These are phyloP conservation scores for Lactuca saligna DNA, from an alignment of 129 eudicot species.

Conservation along the genomic window DNA sequence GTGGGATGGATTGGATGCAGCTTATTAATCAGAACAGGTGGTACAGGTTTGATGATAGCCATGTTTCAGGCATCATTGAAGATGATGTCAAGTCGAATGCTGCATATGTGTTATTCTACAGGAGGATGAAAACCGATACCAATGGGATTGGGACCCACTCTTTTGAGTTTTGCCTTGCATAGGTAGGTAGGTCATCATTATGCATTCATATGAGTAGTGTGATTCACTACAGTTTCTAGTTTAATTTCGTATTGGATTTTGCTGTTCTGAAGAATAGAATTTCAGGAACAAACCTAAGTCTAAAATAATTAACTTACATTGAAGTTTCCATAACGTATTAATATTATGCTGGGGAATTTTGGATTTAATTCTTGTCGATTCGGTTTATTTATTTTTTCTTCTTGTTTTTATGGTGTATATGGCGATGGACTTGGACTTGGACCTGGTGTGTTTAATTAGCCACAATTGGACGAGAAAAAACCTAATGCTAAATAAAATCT, in stretches of 20 bases:
- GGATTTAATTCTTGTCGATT: constrained; percentile 4
- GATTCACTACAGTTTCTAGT: constrained; percentile 3
- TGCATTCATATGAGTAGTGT: background rate
- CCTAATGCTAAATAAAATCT: too few relatives aligned
- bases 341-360: constrained; percentile 3
- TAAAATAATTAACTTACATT: background rate
- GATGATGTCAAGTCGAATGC: constrained; percentile 72
- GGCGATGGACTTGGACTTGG: too few relatives aligned
- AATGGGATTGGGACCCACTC: background rate
- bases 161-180: constrained; percentile 10
- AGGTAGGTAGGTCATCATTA: constrained; percentile 20
- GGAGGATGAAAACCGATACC: constrained; percentile 57
- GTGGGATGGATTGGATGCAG: constrained; percentile 44
- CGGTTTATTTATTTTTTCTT: background rate
- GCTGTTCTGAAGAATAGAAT: constrained; percentile 8
- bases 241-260: constrained; percentile 7
- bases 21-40: constrained; percentile 75
- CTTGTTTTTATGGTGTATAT: background rate
- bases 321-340: background rate
- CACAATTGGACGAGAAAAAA: too few relatives aligned
- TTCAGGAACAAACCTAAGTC: constrained; percentile 4
- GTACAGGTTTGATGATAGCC: constrained; percentile 85
- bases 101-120: constrained; percentile 82
- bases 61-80: constrained; percentile 55
- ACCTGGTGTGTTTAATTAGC: too few relatives aligned